Percentiles rank a stretch among this genome's conserved stretches.
Evolutionary conservation across 352 stramenopile genomes (phyloP).

Genomic region (Phytophthora pluvialis): DNA sequence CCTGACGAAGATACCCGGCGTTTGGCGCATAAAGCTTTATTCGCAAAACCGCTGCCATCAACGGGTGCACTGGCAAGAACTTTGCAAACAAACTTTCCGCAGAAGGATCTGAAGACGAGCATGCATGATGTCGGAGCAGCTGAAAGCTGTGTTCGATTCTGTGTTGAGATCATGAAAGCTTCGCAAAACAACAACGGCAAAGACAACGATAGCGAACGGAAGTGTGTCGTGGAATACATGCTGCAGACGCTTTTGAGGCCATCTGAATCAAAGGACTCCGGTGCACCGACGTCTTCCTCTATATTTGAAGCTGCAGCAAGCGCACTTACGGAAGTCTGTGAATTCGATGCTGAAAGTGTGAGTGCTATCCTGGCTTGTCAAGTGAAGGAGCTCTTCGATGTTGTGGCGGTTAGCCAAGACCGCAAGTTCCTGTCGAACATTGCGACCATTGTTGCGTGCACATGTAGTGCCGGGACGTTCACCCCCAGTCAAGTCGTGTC

Average conservation of each 20-base stretch:
- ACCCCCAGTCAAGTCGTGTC: constrained; percentile 25
- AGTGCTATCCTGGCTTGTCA: constrained; percentile 29
- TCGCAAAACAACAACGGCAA: constrained; percentile 11
- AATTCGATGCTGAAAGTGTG: constrained; percentile 38
- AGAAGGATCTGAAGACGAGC: constrained; percentile 49
- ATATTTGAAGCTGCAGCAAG: constrained; percentile 49
- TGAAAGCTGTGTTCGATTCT: constrained; percentile 64
- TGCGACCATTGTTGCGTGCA: constrained; percentile 35
- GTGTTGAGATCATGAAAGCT: constrained; percentile 51
- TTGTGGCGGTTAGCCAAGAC: constrained; percentile 33
- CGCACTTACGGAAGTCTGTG: constrained; percentile 44
- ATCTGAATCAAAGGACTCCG: constrained; percentile 2
- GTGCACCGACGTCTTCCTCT: not conserved
- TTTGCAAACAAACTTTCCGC: constrained; percentile 32
- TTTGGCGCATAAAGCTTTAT: constrained; percentile 47
- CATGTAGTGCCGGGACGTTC: constrained; percentile 28
- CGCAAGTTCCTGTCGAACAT: constrained; percentile 49
- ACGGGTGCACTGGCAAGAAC: constrained; percentile 33
- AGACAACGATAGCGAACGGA: constrained; percentile 33
- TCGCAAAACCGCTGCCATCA: constrained; percentile 51
- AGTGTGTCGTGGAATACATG: constrained; percentile 55
- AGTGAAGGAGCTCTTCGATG: constrained; percentile 31
- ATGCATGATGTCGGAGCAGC: constrained; percentile 43
- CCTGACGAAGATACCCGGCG: constrained; percentile 52
- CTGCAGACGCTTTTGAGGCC: constrained; percentile 48